Evolutionary conservation across 306 rosid species (phyloP).

Genomic region (Alnus glutinosa): DNA sequence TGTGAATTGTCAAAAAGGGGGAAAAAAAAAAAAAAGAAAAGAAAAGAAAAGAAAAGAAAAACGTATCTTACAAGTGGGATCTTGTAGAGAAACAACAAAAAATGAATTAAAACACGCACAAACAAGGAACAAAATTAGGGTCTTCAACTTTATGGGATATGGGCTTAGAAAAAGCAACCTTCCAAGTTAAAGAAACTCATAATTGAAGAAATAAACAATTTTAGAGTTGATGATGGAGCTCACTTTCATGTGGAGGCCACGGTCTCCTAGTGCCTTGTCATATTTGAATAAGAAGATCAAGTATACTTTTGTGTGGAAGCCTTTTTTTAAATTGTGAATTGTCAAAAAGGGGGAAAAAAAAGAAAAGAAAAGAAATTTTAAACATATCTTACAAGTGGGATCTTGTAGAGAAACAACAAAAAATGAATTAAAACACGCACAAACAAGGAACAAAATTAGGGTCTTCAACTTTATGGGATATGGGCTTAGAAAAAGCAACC

Average conservation of each 20-base stretch:
- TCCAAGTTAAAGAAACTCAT: not conserved
- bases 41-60: no score
- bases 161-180: not conserved
- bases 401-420: no score
- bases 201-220: not conserved
- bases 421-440: no score
- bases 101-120: no score
- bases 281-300: conserved; percentile 2
- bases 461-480: not conserved
- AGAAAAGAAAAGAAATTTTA: no score
- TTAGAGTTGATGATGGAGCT: not conserved
- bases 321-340: not conserved
- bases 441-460: not conserved
- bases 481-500: not conserved
- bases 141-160: not conserved
- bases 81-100: no score
- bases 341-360: no score
- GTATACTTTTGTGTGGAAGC: no score
- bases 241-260: conserved; percentile 33
- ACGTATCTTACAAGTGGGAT: no score
- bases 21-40: no score
- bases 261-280: not conserved
- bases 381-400: no score
- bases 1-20: not conserved
- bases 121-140: not conserved